A percentile compares a stretch with the other conserved stretches of the same genome.
These are phyloP conservation scores for Gillenia trifoliata DNA, from an alignment of 306 rosid species.

Conservation along the genomic window DNA sequence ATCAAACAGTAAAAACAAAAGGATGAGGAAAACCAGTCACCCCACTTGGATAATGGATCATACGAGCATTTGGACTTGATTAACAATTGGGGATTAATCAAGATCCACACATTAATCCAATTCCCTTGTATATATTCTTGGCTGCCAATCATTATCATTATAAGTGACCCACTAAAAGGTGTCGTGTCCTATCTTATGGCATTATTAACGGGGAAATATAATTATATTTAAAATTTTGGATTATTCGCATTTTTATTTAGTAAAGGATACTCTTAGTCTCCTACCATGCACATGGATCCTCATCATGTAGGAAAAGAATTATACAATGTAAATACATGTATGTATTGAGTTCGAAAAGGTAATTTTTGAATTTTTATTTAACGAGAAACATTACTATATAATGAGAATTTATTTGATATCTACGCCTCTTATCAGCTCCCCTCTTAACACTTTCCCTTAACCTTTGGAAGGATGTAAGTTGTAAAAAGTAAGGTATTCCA, in stretches of 20 bases:
- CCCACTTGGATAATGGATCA: not conserved
- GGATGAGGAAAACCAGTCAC: not conserved
- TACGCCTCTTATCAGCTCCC: too few species aligned
- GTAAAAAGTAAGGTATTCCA: not conserved
- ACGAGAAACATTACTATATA: too few species aligned
- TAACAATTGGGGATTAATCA: not conserved
- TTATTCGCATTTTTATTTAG: not conserved
- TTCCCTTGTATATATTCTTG: not conserved
- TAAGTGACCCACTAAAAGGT: slow-evolving; percentile 18
- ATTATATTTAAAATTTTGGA: not conserved
- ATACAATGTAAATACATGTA: not conserved
- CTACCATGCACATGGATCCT: not conserved
- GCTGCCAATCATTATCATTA: not conserved
- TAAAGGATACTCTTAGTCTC: not conserved
- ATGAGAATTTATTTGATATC: too few species aligned
- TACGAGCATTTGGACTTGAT: not conserved
- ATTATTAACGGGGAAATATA: not conserved
- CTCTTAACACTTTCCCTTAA: not conserved
- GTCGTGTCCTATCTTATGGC: slow-evolving; percentile 26
- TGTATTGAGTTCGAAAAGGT: not conserved
- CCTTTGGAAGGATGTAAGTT: too few species aligned
- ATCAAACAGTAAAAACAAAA: not conserved
- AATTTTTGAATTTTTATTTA: too few species aligned
- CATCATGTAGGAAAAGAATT: not conserved
- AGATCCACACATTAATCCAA: slow-evolving; percentile 11